Base-by-base conservation (phyloP, 345 rosid genomes). In the Cardamine resedifolia region DNA sequence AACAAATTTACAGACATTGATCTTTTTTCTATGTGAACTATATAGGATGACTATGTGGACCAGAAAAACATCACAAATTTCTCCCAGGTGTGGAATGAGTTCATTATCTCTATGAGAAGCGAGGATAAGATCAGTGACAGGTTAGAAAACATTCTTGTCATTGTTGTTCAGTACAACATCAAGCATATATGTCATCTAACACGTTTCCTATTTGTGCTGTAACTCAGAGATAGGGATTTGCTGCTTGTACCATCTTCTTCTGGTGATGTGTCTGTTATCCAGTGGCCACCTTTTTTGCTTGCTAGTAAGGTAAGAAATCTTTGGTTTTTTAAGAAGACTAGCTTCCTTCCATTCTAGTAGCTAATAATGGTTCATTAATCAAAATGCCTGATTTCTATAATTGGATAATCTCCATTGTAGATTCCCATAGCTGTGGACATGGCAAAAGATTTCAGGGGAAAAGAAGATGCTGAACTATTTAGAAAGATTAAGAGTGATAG, bases 221-320 rank as follows among this genome's bases (percentile, higher is more conserved):
- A 79, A 45, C 81, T 63, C 77, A 95, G 99, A 62, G 99, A 95
- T 66, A 84, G 82, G 61, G 86, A 91, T 79, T 86, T 95, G 88
- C 85, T 95, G 58, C 99, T 89, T 19, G 88, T 94, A 57, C 98
- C 98, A 34, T 85, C 81, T 85, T 80, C 91, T 66, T 87, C 91
- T 15, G 76, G 18, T 70, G 88, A 83, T 30, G 84, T 89, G 6
- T 74, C 91, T 72, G 96, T 85, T 56, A 78, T 86, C 72, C 97
- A 91, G 79, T 91, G 98, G 98, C 98, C 98, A 62, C 98, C 93
- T 21, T 94, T 91, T 66, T 81, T 94, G 83, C 96, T 94, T 57
- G 97, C 98, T 68, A 89, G 96, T 80, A 94, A 91, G 91, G 99
- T 90, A 83, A 73, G 85, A 85, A 79, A 75, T 39, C 23, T 21